Evolutionary conservation across 2,329 filamentous ascomycete species (phyloP).

Genomic region (Arthrinium puccinioides): DNA sequence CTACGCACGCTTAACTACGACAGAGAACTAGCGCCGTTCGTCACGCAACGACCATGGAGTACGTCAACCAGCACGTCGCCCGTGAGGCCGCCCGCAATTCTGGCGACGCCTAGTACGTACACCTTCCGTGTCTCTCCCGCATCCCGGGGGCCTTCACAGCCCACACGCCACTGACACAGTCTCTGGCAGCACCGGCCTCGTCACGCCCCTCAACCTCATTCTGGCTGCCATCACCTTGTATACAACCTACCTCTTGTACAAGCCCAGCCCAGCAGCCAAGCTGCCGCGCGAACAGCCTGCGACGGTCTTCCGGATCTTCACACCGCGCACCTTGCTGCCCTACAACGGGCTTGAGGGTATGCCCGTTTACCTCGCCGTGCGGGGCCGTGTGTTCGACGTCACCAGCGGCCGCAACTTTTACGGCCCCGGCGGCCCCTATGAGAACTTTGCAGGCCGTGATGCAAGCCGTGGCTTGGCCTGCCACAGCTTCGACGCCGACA

Average conservation of each 20-base stretch:
- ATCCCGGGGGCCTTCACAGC: too few relatives aligned
- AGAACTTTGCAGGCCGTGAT: constrained; percentile 92
- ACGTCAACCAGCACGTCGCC: too few relatives aligned
- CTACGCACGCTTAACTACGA: too few relatives aligned
- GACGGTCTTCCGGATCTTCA: constrained; percentile 62
- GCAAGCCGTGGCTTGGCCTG: constrained; percentile 81
- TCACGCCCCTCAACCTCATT: constrained; percentile 57
- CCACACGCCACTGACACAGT: too few relatives aligned
- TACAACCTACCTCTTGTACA: constrained; percentile 49
- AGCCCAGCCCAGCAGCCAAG: constrained; percentile 35
- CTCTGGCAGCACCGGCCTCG: constrained; percentile 36
- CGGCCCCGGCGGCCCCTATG: constrained; percentile 88
- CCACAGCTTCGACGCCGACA: constrained; percentile 89
- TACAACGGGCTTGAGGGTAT: constrained; percentile 69
- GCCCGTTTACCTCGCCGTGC: constrained; percentile 86
- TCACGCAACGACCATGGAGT: too few relatives aligned
- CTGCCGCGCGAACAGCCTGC: constrained; percentile 49
- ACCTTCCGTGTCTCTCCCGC: too few relatives aligned
- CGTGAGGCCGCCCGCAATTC: too few relatives aligned
- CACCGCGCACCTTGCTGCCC: constrained; percentile 72
- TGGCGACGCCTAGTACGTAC: too few relatives aligned
- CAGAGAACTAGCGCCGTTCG: too few relatives aligned
- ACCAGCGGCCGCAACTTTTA: constrained; percentile 86
- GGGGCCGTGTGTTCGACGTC: constrained; percentile 88
- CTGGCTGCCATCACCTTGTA: constrained; percentile 50